phyloP scores from a whole-genome alignment of 2,329 filamentous ascomycete species.

The Sporothrix variecibatus region DNA sequence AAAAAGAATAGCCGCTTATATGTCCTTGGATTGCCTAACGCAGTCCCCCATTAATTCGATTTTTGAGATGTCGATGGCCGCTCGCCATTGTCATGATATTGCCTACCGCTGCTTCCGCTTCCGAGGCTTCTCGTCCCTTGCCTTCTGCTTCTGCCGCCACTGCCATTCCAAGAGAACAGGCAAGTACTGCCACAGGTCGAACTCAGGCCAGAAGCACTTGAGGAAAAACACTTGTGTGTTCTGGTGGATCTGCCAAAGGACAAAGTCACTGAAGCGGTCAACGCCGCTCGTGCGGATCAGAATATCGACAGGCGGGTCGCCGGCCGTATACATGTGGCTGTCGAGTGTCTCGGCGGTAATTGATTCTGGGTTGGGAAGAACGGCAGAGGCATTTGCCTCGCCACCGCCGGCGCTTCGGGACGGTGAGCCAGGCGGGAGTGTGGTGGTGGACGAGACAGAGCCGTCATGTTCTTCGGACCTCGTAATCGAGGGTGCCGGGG shows the following conservation, averaged over 20 bases:
- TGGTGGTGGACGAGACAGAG: slow-evolving; percentile 62
- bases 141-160: slow-evolving; percentile 62
- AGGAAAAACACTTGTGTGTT: slow-evolving; percentile 91
- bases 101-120: slow-evolving; percentile 39
- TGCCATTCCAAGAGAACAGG: slow-evolving; percentile 93
- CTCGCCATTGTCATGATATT: neutral
- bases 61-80: neutral
- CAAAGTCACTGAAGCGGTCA: slow-evolving; percentile 90
- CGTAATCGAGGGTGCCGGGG: slow-evolving; percentile 47
- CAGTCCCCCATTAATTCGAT: neutral
- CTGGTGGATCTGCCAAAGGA: slow-evolving; percentile 98
- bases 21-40: neutral
- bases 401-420: slow-evolving; percentile 42
- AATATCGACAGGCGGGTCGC: slow-evolving; percentile 84
- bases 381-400: slow-evolving; percentile 41
- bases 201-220: slow-evolving; percentile 92
- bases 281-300: slow-evolving; percentile 92
- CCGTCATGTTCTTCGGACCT: slow-evolving; percentile 53
- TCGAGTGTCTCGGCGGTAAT: slow-evolving; percentile 83
- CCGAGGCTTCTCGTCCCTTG: slow-evolving; percentile 50
- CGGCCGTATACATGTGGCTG: slow-evolving; percentile 83
- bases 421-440: slow-evolving; percentile 55
- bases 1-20: neutral
- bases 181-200: slow-evolving; percentile 89
- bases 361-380: slow-evolving; percentile 72